These are phyloP conservation scores for Rhododendron ovatum DNA, from an alignment of 148 eudicot species.

Conservation along the genomic window DNA sequence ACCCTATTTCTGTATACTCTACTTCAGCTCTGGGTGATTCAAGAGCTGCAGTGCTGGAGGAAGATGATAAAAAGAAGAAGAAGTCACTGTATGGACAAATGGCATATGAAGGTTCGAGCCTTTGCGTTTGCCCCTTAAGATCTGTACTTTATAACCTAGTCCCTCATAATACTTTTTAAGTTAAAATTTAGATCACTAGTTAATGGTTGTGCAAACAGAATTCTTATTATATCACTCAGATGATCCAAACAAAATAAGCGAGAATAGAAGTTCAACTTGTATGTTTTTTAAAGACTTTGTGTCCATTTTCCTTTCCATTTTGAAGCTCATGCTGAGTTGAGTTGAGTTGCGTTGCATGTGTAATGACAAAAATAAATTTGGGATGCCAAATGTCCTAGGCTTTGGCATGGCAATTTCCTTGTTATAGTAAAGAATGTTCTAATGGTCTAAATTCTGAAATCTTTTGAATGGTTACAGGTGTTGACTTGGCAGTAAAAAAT, in stretches of 20 bases:
- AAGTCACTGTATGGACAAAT: conserved; percentile 11
- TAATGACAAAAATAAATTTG: neutral
- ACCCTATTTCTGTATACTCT: neutral
- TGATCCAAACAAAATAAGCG: neutral
- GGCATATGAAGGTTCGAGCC: conserved; percentile 16
- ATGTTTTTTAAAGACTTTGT: neutral
- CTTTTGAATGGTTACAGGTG: conserved; percentile 8
- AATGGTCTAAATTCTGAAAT: neutral
- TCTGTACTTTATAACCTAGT: neutral
- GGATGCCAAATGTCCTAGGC: neutral
- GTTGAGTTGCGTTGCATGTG: neutral
- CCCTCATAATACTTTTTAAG: neutral
- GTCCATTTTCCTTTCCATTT: conserved; percentile 3
- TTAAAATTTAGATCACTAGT: neutral
- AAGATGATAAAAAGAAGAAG: conserved; percentile 27
- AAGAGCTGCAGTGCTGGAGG: conserved; percentile 30
- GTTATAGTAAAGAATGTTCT: neutral
- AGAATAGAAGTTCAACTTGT: neutral
- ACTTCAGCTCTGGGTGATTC: conserved; percentile 56
- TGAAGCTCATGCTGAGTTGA: neutral
- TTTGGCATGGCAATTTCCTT: neutral
- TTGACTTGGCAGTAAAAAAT: conserved; percentile 14
- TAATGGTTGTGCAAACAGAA: neutral
- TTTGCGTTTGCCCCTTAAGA: neutral
- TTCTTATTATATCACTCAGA: neutral